Conservation (phyloP, 768 basidiomycete species). For the Coprinopsis strossmayeri region DNA sequence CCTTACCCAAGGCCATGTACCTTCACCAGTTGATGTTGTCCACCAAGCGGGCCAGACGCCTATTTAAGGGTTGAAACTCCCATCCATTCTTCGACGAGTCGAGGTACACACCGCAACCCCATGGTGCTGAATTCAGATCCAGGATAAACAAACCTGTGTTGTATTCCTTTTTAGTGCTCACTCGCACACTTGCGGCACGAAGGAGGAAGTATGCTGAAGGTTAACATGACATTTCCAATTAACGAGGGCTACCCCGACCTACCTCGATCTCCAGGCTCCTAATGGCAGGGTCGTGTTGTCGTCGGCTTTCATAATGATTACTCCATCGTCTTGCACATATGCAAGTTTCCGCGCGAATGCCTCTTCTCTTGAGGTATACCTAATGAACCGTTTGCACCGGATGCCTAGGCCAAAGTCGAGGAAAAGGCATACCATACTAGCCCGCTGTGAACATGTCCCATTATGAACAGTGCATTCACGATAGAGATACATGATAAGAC, state of each 20-base stretch:
- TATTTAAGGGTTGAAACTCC: conserved; percentile 17
- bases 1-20: conserved; percentile 59
- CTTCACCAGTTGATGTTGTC: conserved; percentile 50
- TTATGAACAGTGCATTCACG: not conserved
- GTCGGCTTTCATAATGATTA: conserved; percentile 77
- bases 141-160: conserved; percentile 84
- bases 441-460: conserved; percentile 38
- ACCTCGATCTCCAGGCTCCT: conserved; percentile 63
- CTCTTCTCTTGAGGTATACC: conserved; percentile 50
- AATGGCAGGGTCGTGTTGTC: conserved; percentile 48
- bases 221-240: no score
- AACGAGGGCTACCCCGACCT: conserved; percentile 1
- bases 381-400: conserved; percentile 10
- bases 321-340: conserved; percentile 51
- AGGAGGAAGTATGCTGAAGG: not conserved
- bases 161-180: conserved; percentile 58
- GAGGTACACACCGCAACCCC: conserved; percentile 70
- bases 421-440: conserved; percentile 29
- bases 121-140: conserved; percentile 80
- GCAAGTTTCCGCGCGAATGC: conserved; percentile 52
- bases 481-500: conserved; percentile 14
- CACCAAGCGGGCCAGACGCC: conserved; percentile 84
- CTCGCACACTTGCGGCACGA: conserved; percentile 54
- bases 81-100: not conserved
- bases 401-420: not conserved